A percentile compares a stretch with the other conserved stretches of the same genome.
phyloP scores from a whole-genome alignment of 23 red algal genomes.

The Chondrus crispus region DNA sequence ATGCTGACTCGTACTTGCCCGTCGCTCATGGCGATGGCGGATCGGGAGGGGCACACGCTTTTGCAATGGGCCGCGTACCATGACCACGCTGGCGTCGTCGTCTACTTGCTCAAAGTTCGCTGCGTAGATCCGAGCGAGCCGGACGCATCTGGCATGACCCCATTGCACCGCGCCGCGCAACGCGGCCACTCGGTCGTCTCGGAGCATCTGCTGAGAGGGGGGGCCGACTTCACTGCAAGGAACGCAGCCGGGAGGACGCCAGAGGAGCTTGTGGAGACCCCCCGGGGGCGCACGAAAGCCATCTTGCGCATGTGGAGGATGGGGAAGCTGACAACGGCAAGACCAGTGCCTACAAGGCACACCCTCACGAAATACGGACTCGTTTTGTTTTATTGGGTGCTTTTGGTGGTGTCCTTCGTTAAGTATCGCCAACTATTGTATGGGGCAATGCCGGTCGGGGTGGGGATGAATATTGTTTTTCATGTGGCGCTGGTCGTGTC shows the following conservation, averaged over 20 bases:
- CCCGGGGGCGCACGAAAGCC: neutral
- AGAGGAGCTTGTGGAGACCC: neutral
- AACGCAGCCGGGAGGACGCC: slow-evolving; percentile 3
- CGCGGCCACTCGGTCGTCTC: slow-evolving; percentile 27
- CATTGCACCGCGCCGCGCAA: slow-evolving; percentile 64
- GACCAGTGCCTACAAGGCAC: neutral
- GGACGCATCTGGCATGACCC: slow-evolving; percentile 58
- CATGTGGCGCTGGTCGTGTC: neutral
- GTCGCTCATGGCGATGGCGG: neutral
- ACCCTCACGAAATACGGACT: slow-evolving; percentile 1
- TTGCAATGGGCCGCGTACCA: slow-evolving; percentile 79
- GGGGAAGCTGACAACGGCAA: neutral
- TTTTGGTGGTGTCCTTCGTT: slow-evolving; percentile 8
- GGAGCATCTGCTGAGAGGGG: slow-evolving; percentile 50
- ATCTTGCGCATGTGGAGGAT: neutral
- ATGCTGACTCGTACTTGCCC: slow-evolving; percentile 27
- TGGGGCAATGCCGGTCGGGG: neutral
- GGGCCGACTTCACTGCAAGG: slow-evolving; percentile 29
- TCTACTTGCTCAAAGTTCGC: slow-evolving; percentile 26
- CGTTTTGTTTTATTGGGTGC: slow-evolving; percentile 47
- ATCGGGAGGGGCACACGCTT: slow-evolving; percentile 43
- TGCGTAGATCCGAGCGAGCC: slow-evolving; percentile 17
- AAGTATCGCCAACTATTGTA: neutral
- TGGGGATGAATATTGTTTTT: neutral
- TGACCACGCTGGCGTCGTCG: slow-evolving; percentile 38